A percentile compares a stretch with the other conserved stretches of the same genome.
phyloP scores from a whole-genome alignment of 495 filamentous ascomycete species.

The Thermothielavioides terrestris region DNA sequence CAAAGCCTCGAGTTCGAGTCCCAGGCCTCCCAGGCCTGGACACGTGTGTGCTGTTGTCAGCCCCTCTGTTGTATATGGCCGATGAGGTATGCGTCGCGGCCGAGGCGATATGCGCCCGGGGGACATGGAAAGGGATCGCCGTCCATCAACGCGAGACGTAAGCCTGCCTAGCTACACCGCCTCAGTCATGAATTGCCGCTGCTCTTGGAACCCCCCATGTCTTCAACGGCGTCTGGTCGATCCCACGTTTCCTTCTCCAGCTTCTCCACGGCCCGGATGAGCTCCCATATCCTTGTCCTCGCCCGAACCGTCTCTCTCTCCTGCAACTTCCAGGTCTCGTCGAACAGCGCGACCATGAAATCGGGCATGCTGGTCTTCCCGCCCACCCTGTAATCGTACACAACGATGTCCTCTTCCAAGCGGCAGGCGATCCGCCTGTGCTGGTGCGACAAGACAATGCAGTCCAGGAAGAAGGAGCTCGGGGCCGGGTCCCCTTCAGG shows the following conservation, averaged over 20 bases:
- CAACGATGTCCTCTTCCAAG: slow-evolving; percentile 72
- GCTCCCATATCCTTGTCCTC: slow-evolving; percentile 40
- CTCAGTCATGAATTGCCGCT: too few species aligned
- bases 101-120: too few species aligned
- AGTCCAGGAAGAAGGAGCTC: slow-evolving; percentile 42
- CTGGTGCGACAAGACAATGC: slow-evolving; percentile 67
- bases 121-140: too few species aligned
- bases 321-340: slow-evolving; percentile 57
- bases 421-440: slow-evolving; percentile 69
- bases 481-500: slow-evolving; percentile 20
- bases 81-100: too few species aligned
- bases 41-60: too few species aligned
- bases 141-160: neutral
- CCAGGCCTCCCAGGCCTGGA: too few species aligned
- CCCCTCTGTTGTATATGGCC: too few species aligned
- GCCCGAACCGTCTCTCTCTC: slow-evolving; percentile 46
- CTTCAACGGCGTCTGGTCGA: slow-evolving; percentile 58
- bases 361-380: slow-evolving; percentile 50
- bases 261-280: slow-evolving; percentile 46
- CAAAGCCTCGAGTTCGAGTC: too few species aligned
- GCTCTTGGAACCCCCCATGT: slow-evolving; percentile 47
- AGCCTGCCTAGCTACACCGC: neutral
- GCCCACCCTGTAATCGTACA: slow-evolving; percentile 69
- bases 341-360: slow-evolving; percentile 61
- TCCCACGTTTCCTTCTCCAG: slow-evolving; percentile 74